phyloP scores from a whole-genome alignment of 495 filamentous ascomycete genomes.

The Ascobolus immersus region DNA sequence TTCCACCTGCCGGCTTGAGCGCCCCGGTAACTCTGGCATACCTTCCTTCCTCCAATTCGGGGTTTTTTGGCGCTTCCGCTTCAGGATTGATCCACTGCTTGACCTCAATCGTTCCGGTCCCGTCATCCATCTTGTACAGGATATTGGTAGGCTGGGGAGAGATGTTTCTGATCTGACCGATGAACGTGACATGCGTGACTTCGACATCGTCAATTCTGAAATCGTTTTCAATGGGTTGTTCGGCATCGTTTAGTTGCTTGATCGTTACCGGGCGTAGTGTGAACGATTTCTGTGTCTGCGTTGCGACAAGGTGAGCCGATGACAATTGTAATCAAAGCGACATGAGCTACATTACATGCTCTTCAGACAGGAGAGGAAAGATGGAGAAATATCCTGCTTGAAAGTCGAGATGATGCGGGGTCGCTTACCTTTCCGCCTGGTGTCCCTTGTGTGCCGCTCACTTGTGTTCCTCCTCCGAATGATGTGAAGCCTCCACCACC shows the following conservation, averaged over 20 bases:
- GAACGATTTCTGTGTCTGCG: no score
- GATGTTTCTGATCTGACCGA: conserved; percentile 74
- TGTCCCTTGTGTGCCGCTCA: conserved; percentile 11
- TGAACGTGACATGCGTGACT: no score
- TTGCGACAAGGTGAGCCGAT: no score
- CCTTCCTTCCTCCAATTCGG: conserved; percentile 34
- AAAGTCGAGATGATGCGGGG: conserved; percentile 8
- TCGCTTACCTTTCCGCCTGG: conserved; percentile 4
- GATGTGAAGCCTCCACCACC: not conserved
- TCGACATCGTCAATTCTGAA: no score
- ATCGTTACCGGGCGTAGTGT: no score
- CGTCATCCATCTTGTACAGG: conserved; percentile 83
- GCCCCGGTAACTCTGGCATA: conserved; percentile 67
- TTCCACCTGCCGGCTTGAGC: conserved; percentile 51
- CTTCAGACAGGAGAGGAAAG: no score
- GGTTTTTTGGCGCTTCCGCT: conserved; percentile 19
- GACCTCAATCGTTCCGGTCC: conserved; percentile 74
- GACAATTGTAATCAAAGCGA: no score
- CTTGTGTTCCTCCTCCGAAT: not conserved
- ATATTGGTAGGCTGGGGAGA: conserved; percentile 68
- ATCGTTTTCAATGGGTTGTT: conserved; percentile 12
- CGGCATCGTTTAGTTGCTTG: conserved; percentile 8
- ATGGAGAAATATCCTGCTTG: no score
- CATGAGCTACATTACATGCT: no score
- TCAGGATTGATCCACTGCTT: conserved; percentile 69